phyloP scores from a whole-genome alignment of 768 basidiomycete species.

The Leccinum ochraceum region DNA sequence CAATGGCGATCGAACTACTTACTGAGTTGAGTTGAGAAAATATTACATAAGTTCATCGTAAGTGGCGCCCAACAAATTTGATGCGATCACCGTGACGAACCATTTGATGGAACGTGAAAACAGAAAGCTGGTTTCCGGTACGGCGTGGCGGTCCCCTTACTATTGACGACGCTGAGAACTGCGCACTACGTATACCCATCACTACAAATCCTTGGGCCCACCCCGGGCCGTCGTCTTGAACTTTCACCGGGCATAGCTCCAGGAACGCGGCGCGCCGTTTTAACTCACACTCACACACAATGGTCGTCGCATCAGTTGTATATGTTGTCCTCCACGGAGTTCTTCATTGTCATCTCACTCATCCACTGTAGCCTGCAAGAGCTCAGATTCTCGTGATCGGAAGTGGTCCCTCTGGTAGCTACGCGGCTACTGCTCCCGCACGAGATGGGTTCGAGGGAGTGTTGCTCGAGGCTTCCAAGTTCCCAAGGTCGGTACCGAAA shows the following conservation, averaged over 20 bases:
- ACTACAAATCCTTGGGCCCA: background rate
- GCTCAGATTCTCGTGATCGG: constrained; percentile 16
- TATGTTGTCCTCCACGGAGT: background rate
- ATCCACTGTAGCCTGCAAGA: background rate
- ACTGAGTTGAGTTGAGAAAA: no score
- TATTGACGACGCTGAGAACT: background rate
- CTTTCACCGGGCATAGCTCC: background rate
- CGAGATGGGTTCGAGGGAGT: constrained; percentile 11
- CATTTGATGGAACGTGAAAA: background rate
- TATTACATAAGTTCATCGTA: no score
- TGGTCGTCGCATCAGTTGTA: constrained; percentile 3
- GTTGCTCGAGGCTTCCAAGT: constrained; percentile 13
- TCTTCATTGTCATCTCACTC: background rate
- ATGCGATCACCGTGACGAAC: background rate
- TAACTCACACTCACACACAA: background rate
- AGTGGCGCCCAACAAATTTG: no score
- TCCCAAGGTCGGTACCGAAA: constrained; percentile 9
- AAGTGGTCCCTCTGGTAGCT: constrained; percentile 15
- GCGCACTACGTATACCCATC: background rate
- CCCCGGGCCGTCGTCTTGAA: background rate
- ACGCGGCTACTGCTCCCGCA: constrained; percentile 9
- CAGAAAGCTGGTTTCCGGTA: background rate
- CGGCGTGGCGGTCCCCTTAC: background rate
- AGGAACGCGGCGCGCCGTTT: background rate
- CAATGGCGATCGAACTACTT: no score